Percentiles rank a stretch among this genome's conserved stretches.
These are phyloP conservation scores for Populus trichocarpa DNA, from an alignment of 441 rosid species.

Conservation along the genomic window DNA sequence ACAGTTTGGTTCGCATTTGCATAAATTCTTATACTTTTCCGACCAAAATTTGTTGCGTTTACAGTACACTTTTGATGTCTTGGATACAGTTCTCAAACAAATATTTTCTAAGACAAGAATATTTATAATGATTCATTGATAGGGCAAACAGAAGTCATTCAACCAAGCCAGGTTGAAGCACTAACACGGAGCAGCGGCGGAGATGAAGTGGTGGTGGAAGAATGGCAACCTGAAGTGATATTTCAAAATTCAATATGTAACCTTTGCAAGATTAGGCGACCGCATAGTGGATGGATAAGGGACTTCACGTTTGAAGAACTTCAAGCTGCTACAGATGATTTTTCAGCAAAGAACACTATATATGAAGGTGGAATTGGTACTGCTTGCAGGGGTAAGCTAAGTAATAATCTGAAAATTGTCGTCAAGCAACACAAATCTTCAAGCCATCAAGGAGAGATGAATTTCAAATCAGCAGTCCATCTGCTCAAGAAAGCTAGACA, in stretches of 20 bases:
- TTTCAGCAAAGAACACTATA: constrained; percentile 30
- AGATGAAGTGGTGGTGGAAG: not conserved
- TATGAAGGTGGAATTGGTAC: constrained; percentile 19
- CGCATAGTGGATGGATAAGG: constrained; percentile 22
- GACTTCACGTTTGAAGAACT: constrained; percentile 32
- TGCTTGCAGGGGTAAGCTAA: constrained; percentile 29
- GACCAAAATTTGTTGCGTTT: not conserved
- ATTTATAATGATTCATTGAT: not conserved
- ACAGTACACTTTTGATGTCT: not conserved
- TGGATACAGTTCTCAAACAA: not conserved
- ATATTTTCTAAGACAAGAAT: no score
- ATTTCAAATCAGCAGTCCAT: constrained; percentile 24
- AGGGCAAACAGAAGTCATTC: constrained; percentile 14
- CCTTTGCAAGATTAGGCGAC: constrained; percentile 34
- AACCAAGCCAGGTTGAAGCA: constrained; percentile 8
- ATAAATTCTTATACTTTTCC: not conserved
- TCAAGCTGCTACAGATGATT: constrained; percentile 36
- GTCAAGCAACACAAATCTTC: constrained; percentile 18
- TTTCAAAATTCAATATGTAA: constrained; percentile 27
- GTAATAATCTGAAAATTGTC: constrained; percentile 22
- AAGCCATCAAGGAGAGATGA: constrained; percentile 11
- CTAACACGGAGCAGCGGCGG: constrained; percentile 2
- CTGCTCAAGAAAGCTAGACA: constrained; percentile 28
- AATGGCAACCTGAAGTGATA: not conserved
- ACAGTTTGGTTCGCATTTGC: not conserved